Evolutionary conservation across 2,329 filamentous ascomycete genomes (phyloP), one percentile per base, ranked within the genome.

Genomic region (Drechslerella stenobrocha): DNA sequence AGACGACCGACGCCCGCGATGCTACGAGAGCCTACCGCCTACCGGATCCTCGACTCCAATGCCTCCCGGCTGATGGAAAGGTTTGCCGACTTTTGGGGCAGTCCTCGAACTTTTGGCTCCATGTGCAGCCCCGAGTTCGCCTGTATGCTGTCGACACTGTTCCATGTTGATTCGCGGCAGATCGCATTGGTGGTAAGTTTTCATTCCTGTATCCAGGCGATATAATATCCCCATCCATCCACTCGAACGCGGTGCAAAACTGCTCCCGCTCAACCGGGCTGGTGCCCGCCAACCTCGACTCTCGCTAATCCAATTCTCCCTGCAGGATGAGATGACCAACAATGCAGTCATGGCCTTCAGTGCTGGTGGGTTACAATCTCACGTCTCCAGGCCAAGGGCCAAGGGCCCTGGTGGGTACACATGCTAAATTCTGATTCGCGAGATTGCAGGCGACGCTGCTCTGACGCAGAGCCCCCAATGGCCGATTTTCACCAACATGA

Each of bases 281-380:
- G n/a, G n/a, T n/a, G n/a, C n/a, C n/a, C n/a, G n/a, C n/a, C n/a
- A n/a, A n/a, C n/a, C n/a, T n/a, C n/a, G n/a, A n/a, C n/a, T n/a
- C n/a, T n/a, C n/a, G n/a, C n/a, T n/a, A n/a, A n/a, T n/a, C n/a
- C n/a, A n/a, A n/a, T n/a, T n/a, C 56, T 50, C 35, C 34, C 40
- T 52, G 18, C 47, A 69, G 64, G 64, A 69, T 22, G 64, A 69
- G 13, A 69, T 69, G 64, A 63, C 58, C 4, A 63, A 61, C n/a
- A 57, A 69, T 63, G 64, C 64, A 26, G 64, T 69, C 9, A 69
- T 69, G 56, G 64, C 64, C 9, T 69, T 69, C 34, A 60, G 42
- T 51, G 64, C 64, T 5, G 64, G 64, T 63, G 56, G 20, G 56
- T 50, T 45, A 15, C 28, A 32, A 23, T 44, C 42, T 24, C 47